These are phyloP conservation scores for Tylopilus orsonianus DNA, from an alignment of 1,284 basidiomycete genomes.

Conservation along the genomic window DNA sequence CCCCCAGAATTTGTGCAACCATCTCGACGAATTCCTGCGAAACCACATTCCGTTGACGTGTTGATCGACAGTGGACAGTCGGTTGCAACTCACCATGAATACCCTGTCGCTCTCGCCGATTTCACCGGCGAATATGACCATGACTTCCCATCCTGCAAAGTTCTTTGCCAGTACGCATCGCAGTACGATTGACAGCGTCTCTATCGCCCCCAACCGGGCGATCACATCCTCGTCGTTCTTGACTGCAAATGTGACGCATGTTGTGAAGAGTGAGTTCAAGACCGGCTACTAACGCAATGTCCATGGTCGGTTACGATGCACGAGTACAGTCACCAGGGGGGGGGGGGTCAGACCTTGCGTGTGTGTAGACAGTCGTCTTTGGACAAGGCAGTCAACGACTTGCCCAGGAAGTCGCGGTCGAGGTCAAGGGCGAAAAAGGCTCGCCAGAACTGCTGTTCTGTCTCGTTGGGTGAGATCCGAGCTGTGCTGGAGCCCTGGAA, in stretches of 20 bases:
- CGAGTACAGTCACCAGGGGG: too few species aligned
- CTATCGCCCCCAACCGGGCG: slow-evolving; percentile 41
- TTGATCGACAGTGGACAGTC: not conserved
- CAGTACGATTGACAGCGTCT: slow-evolving; percentile 47
- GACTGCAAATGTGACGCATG: slow-evolving; percentile 39
- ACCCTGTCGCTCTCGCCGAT: slow-evolving; percentile 54
- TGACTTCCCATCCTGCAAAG: slow-evolving; percentile 64
- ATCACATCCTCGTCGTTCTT: slow-evolving; percentile 34
- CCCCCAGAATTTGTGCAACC: slow-evolving; percentile 45
- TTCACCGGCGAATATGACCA: slow-evolving; percentile 63
- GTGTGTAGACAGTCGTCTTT: slow-evolving; percentile 43
- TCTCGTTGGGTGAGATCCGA: slow-evolving; percentile 39
- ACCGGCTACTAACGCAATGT: slow-evolving; percentile 45
- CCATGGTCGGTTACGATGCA: too few species aligned
- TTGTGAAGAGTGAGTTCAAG: slow-evolving; percentile 47
- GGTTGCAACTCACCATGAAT: slow-evolving; percentile 47
- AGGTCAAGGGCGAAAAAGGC: slow-evolving; percentile 50
- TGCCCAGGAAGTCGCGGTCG: slow-evolving; percentile 44
- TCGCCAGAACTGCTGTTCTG: slow-evolving; percentile 46
- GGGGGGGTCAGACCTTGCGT: slow-evolving; percentile 42
- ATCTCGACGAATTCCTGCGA: slow-evolving; percentile 47
- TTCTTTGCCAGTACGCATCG: slow-evolving; percentile 53
- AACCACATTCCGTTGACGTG: slow-evolving; percentile 1
- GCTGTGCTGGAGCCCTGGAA: slow-evolving; percentile 39
- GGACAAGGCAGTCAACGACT: slow-evolving; percentile 30